Evolutionary conservation across 768 basidiomycete genomes (phyloP).

Genomic region (Kwoniella bestiolae): DNA sequence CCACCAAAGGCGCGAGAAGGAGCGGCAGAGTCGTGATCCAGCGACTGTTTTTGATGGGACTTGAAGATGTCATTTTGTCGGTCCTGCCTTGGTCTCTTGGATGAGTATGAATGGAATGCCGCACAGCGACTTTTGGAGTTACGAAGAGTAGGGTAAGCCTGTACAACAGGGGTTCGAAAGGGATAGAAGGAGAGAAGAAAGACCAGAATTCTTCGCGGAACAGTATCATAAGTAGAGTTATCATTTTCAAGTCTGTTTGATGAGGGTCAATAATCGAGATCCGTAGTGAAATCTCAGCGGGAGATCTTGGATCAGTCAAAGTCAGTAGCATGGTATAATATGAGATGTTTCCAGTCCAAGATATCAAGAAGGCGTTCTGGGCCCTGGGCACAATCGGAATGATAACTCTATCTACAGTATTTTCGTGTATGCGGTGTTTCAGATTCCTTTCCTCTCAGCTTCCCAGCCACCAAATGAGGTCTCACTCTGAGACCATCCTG

Average conservation of each 20-base stretch:
- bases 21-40: slow-evolving; percentile 3
- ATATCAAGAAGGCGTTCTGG: neutral
- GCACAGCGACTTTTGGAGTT: slow-evolving; percentile 10
- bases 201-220: neutral
- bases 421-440: neutral
- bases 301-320: neutral
- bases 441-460: neutral
- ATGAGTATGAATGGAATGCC: neutral
- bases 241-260: neutral
- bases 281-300: neutral
- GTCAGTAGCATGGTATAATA: neutral
- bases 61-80: slow-evolving; percentile 1
- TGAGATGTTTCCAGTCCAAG: neutral
- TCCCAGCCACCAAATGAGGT: neutral
- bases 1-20: slow-evolving; percentile 6
- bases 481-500: neutral
- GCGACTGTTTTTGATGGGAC: neutral
- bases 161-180: neutral
- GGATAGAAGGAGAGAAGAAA: neutral
- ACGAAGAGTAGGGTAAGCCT: neutral
- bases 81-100: neutral
- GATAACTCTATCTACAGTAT: neutral
- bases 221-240: neutral
- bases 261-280: neutral
- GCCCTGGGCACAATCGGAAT: neutral